A percentile compares a stretch with the other conserved stretches of the same genome.
phyloP scores from a whole-genome alignment of 2,329 filamentous ascomycete genomes.

The Aureobasidium sp. region DNA sequence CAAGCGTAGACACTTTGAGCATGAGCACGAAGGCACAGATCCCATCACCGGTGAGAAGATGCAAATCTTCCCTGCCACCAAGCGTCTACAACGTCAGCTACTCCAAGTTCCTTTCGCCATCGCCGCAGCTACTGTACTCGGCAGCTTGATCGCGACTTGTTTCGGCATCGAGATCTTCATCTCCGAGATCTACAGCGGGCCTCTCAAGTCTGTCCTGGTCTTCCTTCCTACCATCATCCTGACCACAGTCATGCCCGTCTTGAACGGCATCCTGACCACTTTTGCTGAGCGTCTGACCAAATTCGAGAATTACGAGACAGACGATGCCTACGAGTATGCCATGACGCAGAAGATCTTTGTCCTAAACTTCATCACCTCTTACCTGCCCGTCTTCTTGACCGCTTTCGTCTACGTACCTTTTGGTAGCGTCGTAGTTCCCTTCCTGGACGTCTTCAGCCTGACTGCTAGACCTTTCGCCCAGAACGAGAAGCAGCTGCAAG shows the following conservation, averaged over 20 bases:
- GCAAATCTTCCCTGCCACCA: constrained; percentile 65
- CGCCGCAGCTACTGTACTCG: constrained; percentile 61
- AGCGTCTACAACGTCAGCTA: constrained; percentile 67
- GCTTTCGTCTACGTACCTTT: constrained; percentile 95
- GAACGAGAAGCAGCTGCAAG: constrained; percentile 60
- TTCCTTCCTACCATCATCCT: constrained; percentile 85
- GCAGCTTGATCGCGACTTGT: constrained; percentile 72
- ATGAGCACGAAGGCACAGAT: constrained; percentile 69
- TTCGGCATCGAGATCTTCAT: constrained; percentile 96
- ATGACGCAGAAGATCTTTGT: constrained; percentile 91
- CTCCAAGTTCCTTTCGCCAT: constrained; percentile 80
- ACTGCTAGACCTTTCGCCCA: constrained; percentile 68
- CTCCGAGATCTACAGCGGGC: constrained; percentile 84
- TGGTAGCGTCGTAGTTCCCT: constrained; percentile 71
- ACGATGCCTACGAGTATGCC: constrained; percentile 72
- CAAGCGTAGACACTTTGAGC: constrained; percentile 67
- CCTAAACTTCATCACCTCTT: constrained; percentile 93
- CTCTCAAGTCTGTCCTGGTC: constrained; percentile 61
- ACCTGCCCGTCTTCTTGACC: constrained; percentile 83
- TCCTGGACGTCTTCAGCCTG: constrained; percentile 72
- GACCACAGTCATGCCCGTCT: constrained; percentile 70
- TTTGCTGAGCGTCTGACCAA: constrained; percentile 71
- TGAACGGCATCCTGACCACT: constrained; percentile 65
- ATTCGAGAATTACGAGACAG: constrained; percentile 86
- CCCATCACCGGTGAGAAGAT: constrained; percentile 72